Evolutionary conservation across 768 basidiomycete genomes (phyloP), one percentile per base, ranked within the genome.

Genomic region (Lactarius psammicola): DNA sequence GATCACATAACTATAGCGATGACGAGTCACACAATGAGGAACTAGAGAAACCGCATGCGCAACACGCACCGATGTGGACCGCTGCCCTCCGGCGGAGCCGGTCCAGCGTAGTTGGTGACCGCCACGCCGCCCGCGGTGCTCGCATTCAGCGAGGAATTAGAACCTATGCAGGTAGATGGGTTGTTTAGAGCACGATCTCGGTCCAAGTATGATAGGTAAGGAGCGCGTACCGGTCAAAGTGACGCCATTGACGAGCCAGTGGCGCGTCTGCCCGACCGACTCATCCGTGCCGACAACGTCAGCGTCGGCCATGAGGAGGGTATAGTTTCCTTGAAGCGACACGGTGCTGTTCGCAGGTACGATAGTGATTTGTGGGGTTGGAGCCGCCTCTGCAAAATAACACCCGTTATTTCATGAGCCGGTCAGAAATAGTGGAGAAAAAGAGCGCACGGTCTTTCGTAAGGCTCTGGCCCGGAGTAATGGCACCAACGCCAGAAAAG

Each of bases 211-310:
- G n/a, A n/a, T n/a, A n/a, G n/a, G 20, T 28, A 20, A 31, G 44
- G 10, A 31, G 46, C 36, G 72, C 76, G 18, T 34, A 85, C 85
- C 77, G 28, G 73, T 70, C 46, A 88, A 64, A 4, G 78, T 79
- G 20, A 84, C 89, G 28, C 81, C 79, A 74, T 92, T 91, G 66
- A 87, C 84, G 56, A 94, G 84, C 91, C 90, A 94, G 78, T 93
- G 92, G 61, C 89, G 83, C 58, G 85, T 90, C 69, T 87, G 85
- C 23, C 85, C 87, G 10, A 78, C 75, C 42, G 80, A 75, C 61
- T 85, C 77, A 68, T 87, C 80, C 56, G 82, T 77, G 44, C 90
- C 90, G 42, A 87, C 87, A 28, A 82, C 72, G 65, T 85, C 86
- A 15, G 89, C 88, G 71, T 94, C 92, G 34, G 86, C 82, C 89